Base-by-base conservation (phyloP, 768 basidiomycete genomes). In the Suillus variegatus region DNA sequence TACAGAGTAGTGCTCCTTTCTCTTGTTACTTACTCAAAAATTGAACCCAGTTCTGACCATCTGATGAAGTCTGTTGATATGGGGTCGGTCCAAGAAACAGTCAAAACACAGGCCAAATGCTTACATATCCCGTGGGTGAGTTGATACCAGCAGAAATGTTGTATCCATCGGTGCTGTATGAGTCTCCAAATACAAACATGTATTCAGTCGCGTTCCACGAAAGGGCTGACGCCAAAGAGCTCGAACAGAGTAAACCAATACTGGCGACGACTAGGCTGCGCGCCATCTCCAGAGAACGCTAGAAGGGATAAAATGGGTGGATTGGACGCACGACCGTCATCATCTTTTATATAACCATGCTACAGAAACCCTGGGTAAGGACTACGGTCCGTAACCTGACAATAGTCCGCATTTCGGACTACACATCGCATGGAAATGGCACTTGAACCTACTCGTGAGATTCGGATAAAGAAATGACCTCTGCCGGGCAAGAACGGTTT, bases 31-130 rank as follows among this genome's bases (percentile, higher is more conserved):
- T 64, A 87, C 86, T 78, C 62, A 87, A 77, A 68, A 78, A 82
- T 64, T 83, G 72, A 7, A 86, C 86, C 87, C 87, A 89, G 71
- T 87, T 89, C 1, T 82, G 86, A 20, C 88, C 87, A 71, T 88
- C 86, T 18, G 85, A 86, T 8, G 85, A 85, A 10, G 83, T 84
- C 86, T 88, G 54, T 1, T 35, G 28, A 38, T 32, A 20, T 67
- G 65, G 68, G 64, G 49, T n/a, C 25, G 20, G 28, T 66, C n/a
- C 38, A n/a, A 40, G 57, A 60, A 60, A 2, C 12, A 18, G 51
- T 60, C 18, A 32, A 61, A 47, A 43, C 18, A 35, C 18, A 44
- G 35, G 13, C 20, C n/a, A 12, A 2, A 16, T 32, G 74, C 83
- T 72, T 71, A 87, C 86, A 66, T 78, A 82, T 51, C 82, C 82